These are phyloP conservation scores for Hypocreales sp. DNA, from an alignment of 2,329 filamentous ascomycete genomes.

Conservation along the genomic window DNA sequence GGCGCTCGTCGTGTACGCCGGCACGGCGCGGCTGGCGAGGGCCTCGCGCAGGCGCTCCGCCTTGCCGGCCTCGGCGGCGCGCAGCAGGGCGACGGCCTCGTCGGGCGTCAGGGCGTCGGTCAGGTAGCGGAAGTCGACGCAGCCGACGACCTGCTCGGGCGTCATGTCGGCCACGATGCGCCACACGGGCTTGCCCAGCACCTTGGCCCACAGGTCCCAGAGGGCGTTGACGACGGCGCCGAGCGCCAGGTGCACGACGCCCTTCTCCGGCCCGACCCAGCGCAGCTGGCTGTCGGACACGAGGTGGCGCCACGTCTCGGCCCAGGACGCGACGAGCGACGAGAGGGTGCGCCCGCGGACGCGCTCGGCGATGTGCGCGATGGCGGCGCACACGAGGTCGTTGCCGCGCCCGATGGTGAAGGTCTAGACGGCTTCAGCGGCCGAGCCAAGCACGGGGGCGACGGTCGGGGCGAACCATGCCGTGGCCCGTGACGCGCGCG, in stretches of 20 bases:
- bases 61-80: constrained; percentile 51
- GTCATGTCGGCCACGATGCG: constrained; percentile 79
- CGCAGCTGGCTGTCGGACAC: constrained; percentile 80
- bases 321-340: constrained; percentile 67
- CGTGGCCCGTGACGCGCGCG: constrained; percentile 54
- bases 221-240: constrained; percentile 81
- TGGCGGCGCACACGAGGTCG: constrained; percentile 80
- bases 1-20: constrained; percentile 79
- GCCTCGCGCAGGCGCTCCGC: constrained; percentile 57
- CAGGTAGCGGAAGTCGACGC: constrained; percentile 92
- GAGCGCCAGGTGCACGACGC: constrained; percentile 82
- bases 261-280: constrained; percentile 91
- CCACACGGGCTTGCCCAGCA: constrained; percentile 77
- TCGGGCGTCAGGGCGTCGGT: constrained; percentile 82
- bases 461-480: constrained; percentile 43
- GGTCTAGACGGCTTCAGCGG: constrained; percentile 24
- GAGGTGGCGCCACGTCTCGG: constrained; percentile 80
- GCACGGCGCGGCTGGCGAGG: constrained; percentile 58
- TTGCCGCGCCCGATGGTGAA: constrained; percentile 85
- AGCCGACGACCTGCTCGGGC: constrained; percentile 70
- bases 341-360: constrained; percentile 62
- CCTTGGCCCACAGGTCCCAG: constrained; percentile 93
- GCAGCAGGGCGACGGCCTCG: constrained; percentile 61
- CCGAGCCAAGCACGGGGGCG: neutral
- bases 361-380: constrained; percentile 61